Base-by-base conservation (phyloP, 257 asterid genomes). In the Solanum peruvianum region DNA sequence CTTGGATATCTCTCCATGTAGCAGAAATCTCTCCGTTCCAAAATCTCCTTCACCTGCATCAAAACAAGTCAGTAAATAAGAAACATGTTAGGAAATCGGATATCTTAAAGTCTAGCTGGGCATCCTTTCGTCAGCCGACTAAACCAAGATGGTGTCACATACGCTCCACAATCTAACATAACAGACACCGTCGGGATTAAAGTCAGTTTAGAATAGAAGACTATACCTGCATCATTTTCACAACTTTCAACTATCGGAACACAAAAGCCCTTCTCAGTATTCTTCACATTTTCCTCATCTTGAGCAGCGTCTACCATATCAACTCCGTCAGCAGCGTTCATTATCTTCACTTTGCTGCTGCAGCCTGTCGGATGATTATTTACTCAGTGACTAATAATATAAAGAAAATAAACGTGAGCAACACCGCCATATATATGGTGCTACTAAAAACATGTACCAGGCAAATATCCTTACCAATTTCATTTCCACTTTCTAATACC, bases 171-270 rank as follows among this genome's bases (percentile, higher is more conserved):
- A 80, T 18, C 20, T 29, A 49, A 18, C 44, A 49, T 47, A 49
- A 18, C 70, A 3, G 21, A 31, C 85, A 81, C 27, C 21, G 20
- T 18, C 11, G 11, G 7, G 66, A 76, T 64, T 58, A 18, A 83
- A 25, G 39, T 9, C 47, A 44, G 33, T 6, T 49, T 49, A 18
- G n/a, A 70, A 47, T 52, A 85, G 69, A 33, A 69, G 47, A 35
- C 45, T 82, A 45, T 88, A 94, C 96, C 98, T 27, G 93, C 71
- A 88, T 42, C 83, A 8, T 70, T 71, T 73, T 87, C 84, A 87
- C 88, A 73, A 70, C 84, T 85, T 76, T 41, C 89, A 67, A 85
- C 85, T 76, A 12, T 60, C 44, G 25, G 29, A 88, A 72, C 44
- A 84, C 92, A 71, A 86, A 84, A 72, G 77, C 87, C 89, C 82